Conservation (phyloP, 2,329 filamentous ascomycete species). For the Phialemonium atrogriseum region DNA sequence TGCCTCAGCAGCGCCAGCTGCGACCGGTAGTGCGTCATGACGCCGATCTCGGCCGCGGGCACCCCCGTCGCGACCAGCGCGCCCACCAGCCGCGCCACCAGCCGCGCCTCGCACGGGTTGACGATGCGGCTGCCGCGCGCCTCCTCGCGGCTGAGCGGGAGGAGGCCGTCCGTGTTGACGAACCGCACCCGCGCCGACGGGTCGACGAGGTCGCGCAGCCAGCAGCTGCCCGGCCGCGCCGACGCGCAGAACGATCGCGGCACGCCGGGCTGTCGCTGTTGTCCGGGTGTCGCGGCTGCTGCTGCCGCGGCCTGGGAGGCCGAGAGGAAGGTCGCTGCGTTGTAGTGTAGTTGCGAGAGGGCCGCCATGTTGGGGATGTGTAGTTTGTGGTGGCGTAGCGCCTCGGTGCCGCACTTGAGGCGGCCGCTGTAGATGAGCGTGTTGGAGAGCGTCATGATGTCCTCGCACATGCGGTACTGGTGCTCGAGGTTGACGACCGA, state of each 20-base stretch:
- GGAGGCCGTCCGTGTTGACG: conserved; percentile 77
- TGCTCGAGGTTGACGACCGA: conserved; percentile 89
- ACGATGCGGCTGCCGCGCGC: conserved; percentile 78
- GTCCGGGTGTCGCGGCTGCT: background rate
- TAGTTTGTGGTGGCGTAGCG: conserved; percentile 63
- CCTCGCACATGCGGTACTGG: conserved; percentile 97
- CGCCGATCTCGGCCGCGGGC: conserved; percentile 68
- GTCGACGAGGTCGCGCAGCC: conserved; percentile 64
- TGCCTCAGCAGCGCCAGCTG: conserved; percentile 80
- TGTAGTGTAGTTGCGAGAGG: conserved; percentile 52
- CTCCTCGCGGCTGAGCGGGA: conserved; percentile 57
- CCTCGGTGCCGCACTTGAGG: conserved; percentile 78
- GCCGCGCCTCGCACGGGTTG: conserved; percentile 72
- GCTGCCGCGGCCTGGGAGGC: conserved; percentile 17
- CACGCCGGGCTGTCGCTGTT: background rate
- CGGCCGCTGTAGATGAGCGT: conserved; percentile 86
- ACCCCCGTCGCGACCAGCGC: conserved; percentile 70
- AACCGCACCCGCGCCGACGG: conserved; percentile 72
- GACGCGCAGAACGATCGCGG: conserved; percentile 46
- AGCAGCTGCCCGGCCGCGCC: conserved; percentile 49
- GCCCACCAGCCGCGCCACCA: conserved; percentile 75
- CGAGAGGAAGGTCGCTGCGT: conserved; percentile 36
- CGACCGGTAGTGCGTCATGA: conserved; percentile 94
- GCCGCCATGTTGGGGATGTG: conserved; percentile 57
- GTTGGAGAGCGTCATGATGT: conserved; percentile 92